These are phyloP conservation scores for Penicillium alfredii DNA, from an alignment of 495 filamentous ascomycete genomes.

Conservation along the genomic window DNA sequence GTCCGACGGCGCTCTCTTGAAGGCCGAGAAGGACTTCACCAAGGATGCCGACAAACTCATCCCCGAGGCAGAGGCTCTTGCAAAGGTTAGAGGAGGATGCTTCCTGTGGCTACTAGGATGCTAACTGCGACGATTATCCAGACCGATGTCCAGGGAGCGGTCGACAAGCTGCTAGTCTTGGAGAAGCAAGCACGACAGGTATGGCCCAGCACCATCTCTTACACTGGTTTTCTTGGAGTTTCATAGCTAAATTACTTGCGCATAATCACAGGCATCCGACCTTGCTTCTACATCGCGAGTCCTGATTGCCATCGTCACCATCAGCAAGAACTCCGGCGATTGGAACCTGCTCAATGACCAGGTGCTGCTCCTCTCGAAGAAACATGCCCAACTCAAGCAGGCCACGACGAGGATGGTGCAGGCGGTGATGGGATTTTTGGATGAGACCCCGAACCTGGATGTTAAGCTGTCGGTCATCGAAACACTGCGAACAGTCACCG, in stretches of 20 bases:
- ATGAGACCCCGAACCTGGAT: slow-evolving; percentile 70
- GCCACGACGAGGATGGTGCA: slow-evolving; percentile 99
- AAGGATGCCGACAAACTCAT: slow-evolving; percentile 90
- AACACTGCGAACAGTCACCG: slow-evolving; percentile 90
- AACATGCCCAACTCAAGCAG: slow-evolving; percentile 99
- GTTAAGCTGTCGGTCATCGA: slow-evolving; percentile 90
- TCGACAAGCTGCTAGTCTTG: slow-evolving; percentile 84
- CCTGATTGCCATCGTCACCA: slow-evolving; percentile 79
- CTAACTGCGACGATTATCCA: slow-evolving; percentile 29
- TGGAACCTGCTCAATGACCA: slow-evolving; percentile 95
- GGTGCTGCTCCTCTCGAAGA: slow-evolving; percentile 91
- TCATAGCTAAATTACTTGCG: too few relatives aligned
- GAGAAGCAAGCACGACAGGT: slow-evolving; percentile 98
- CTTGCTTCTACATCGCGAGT: slow-evolving; percentile 88
- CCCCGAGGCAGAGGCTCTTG: slow-evolving; percentile 79
- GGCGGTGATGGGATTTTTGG: slow-evolving; percentile 85
- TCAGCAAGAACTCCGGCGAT: slow-evolving; percentile 87
- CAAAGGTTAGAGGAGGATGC: slow-evolving; percentile 54
- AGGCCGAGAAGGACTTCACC: slow-evolving; percentile 71
- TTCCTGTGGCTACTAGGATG: neutral
- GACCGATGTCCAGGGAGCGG: slow-evolving; percentile 74
- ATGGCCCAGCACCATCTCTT: slow-evolving; percentile 13
- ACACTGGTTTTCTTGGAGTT: too few relatives aligned
- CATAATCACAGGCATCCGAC: slow-evolving; percentile 68
- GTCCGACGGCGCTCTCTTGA: slow-evolving; percentile 54